Evolutionary conservation across 176 grass and related monocot genomes (phyloP).

Genomic region (Cocos nucifera): DNA sequence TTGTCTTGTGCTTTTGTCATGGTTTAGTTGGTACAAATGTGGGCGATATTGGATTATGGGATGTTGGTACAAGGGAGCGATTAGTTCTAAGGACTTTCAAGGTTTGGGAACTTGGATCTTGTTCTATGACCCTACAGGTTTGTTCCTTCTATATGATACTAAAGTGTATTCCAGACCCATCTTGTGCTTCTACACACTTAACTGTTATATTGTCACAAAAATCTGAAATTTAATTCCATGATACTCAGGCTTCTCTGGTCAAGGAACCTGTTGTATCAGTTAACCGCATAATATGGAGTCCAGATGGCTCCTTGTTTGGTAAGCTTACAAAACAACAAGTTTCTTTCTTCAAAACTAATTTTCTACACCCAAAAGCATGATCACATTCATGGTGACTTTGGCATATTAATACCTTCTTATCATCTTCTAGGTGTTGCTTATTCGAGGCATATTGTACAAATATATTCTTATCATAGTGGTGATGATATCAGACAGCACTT

Average conservation of each 20-base stretch:
- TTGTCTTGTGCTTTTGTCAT: constrained; percentile 2
- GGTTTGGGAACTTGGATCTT: constrained; percentile 90
- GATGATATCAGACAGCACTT: constrained; percentile 91
- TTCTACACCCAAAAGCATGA: not conserved
- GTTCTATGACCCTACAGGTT: constrained; percentile 74
- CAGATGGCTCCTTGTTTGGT: constrained; percentile 94
- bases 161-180: too few relatives aligned
- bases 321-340: constrained; percentile 12
- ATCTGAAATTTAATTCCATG: constrained; percentile 3
- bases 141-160: constrained; percentile 11
- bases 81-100: constrained; percentile 78
- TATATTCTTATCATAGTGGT: constrained; percentile 78
- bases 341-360: constrained; percentile 14
- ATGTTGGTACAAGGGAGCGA: constrained; percentile 88
- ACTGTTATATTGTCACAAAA: too few relatives aligned
- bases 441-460: constrained; percentile 96
- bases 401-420: constrained; percentile 13
- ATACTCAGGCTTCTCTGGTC: constrained; percentile 61
- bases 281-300: constrained; percentile 95
- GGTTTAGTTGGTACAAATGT: constrained; percentile 91
- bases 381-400: too few relatives aligned
- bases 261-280: constrained; percentile 84
- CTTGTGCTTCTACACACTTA: too few relatives aligned
- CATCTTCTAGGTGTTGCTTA: constrained; percentile 80
- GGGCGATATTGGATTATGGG: constrained; percentile 96